A percentile compares a stretch with the other conserved stretches of the same genome.
These are phyloP conservation scores for Talaromyces atroroseus DNA, from an alignment of 2,329 filamentous ascomycete genomes.

Conservation along the genomic window DNA sequence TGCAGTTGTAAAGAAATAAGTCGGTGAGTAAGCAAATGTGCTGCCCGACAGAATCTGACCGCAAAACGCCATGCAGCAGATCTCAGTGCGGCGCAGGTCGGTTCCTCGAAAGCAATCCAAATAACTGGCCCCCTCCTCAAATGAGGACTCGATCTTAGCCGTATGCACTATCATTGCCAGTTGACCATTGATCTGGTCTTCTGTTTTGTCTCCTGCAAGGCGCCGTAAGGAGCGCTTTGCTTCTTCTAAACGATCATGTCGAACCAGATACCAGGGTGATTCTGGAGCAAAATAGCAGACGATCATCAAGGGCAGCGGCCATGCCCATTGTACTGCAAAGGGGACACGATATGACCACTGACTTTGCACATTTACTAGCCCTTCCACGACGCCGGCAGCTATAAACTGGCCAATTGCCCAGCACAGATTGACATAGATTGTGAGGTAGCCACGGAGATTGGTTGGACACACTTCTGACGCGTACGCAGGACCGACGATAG, in stretches of 20 bases:
- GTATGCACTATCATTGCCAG: conserved; percentile 91
- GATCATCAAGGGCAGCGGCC: conserved; percentile 46
- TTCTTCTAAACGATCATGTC: conserved; percentile 12
- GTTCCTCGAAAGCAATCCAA: conserved; percentile 44
- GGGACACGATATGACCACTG: conserved; percentile 50
- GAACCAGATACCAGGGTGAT: conserved; percentile 16
- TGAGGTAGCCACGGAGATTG: conserved; percentile 41
- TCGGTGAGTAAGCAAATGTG: conserved; percentile 49
- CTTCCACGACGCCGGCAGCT: conserved; percentile 47
- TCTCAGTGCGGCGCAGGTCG: conserved; percentile 36
- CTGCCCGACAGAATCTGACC: conserved; percentile 41
- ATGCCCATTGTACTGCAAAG: conserved; percentile 50
- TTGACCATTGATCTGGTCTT: conserved; percentile 61
- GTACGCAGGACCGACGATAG: conserved; percentile 43
- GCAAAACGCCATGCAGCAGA: conserved; percentile 40
- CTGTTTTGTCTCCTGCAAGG: conserved; percentile 21
- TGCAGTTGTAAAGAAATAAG: conserved; percentile 44
- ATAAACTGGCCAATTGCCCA: conserved; percentile 49
- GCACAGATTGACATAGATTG: conserved; percentile 44
- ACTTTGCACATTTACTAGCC: conserved; percentile 40
- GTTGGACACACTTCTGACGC: conserved; percentile 44
- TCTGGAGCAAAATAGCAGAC: conserved; percentile 30
- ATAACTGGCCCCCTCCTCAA: conserved; percentile 60
- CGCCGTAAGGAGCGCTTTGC: conserved; percentile 13
- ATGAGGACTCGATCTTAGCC: conserved; percentile 61